Evolutionary conservation across 805 yeast genomes (phyloP).

Genomic region (Wickerhamomyces bovis): DNA sequence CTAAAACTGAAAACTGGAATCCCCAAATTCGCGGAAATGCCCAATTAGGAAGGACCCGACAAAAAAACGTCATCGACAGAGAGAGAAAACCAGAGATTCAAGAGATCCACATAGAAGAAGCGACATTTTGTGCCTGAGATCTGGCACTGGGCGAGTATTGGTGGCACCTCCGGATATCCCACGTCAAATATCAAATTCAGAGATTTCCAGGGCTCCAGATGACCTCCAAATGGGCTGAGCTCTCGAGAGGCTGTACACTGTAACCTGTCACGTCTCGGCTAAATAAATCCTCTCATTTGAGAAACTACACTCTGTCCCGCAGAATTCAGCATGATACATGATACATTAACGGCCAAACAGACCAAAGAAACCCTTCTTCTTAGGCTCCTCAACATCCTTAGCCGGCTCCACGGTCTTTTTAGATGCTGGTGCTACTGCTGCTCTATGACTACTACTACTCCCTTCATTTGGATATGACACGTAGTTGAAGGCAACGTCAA

Average conservation of each 20-base stretch:
- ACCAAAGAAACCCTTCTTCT: slow-evolving; percentile 70
- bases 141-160: too few species aligned
- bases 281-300: too few species aligned
- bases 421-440: slow-evolving; percentile 7
- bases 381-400: slow-evolving; percentile 21
- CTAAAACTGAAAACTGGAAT: neutral
- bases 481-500: slow-evolving; percentile 85
- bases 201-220: too few species aligned
- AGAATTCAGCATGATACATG: neutral
- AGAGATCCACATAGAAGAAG: too few species aligned
- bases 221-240: too few species aligned
- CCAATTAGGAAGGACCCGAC: neutral
- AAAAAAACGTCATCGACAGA: neutral
- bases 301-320: too few species aligned
- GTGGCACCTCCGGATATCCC: too few species aligned
- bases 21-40: neutral
- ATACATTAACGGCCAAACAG: slow-evolving; percentile 48
- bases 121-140: too few species aligned
- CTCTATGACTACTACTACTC: neutral
- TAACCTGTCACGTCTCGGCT: too few species aligned
- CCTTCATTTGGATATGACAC: slow-evolving; percentile 39
- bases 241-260: too few species aligned
- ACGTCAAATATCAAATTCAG: too few species aligned
- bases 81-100: neutral
- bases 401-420: slow-evolving; percentile 21